A percentile compares a stretch with the other conserved stretches of the same genome.
Evolutionary conservation across 139 green algal genomes (phyloP).

Genomic region (Chlamydomonas urium): DNA sequence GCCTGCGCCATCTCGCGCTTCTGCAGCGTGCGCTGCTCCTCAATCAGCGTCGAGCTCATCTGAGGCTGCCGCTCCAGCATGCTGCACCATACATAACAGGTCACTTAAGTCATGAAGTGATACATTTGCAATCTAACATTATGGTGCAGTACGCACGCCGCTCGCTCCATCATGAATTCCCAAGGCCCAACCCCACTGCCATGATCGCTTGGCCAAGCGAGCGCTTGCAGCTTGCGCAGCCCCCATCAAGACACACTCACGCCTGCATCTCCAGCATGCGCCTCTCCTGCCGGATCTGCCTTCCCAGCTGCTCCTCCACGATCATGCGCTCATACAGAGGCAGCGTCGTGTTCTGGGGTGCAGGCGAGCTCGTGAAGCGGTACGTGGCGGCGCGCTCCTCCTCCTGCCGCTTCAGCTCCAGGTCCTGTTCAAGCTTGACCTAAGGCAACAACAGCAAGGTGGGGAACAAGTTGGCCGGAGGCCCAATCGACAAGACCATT

Average conservation of each 20-base stretch:
- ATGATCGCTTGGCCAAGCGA: too few species aligned
- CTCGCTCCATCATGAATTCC: too few species aligned
- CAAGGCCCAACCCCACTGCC: too few species aligned
- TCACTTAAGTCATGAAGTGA: too few species aligned
- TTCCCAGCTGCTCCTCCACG: conserved; percentile 27
- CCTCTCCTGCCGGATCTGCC: conserved; percentile 22
- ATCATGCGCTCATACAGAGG: conserved; percentile 38
- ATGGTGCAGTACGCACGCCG: too few species aligned
- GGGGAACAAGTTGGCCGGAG: background rate
- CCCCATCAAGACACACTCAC: too few species aligned
- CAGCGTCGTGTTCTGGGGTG: conserved; percentile 33
- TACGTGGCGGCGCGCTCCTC: conserved; percentile 25
- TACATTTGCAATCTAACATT: too few species aligned
- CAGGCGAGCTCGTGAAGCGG: conserved; percentile 42
- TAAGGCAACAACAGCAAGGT: conserved; percentile 12
- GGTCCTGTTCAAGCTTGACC: conserved; percentile 62
- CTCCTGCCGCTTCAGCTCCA: conserved; percentile 43
- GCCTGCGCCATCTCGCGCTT: conserved; percentile 14
- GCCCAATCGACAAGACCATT: too few species aligned
- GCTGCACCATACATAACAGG: too few species aligned
- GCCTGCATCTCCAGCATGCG: conserved; percentile 10
- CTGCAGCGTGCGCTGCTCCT: too few species aligned
- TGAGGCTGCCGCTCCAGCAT: background rate
- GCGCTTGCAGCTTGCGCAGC: too few species aligned
- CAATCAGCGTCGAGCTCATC: too few species aligned